Evolutionary conservation across 345 rosid species (phyloP).

Genomic region (Citrus australasica): DNA sequence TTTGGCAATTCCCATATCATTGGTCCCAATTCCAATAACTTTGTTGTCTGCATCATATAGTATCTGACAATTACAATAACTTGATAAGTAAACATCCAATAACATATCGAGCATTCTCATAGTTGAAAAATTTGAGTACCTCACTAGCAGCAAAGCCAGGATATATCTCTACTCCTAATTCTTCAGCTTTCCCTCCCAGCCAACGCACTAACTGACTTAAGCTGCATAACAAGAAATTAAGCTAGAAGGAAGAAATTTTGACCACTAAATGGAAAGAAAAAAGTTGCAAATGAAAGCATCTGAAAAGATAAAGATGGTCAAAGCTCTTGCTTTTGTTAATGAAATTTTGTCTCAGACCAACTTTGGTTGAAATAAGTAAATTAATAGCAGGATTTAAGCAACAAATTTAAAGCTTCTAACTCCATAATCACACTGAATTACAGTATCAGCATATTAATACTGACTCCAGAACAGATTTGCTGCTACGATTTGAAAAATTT

Average conservation of each 20-base stretch:
- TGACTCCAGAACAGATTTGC: not conserved
- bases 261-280: not conserved
- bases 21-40: slow-evolving; percentile 84
- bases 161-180: slow-evolving; percentile 90
- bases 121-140: slow-evolving; percentile 37
- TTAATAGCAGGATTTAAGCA: not conserved
- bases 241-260: not conserved
- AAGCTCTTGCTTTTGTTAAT: not conserved
- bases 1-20: slow-evolving; percentile 96
- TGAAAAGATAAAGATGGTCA: not conserved
- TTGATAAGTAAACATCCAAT: slow-evolving; percentile 14
- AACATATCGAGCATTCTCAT: not conserved
- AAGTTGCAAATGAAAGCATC: not conserved
- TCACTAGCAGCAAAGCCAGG: slow-evolving; percentile 96
- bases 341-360: not conserved
- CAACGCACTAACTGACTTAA: slow-evolving; percentile 85
- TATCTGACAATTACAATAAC: slow-evolving; percentile 46
- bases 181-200: slow-evolving; percentile 94
- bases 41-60: slow-evolving; percentile 56
- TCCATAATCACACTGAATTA: not conserved
- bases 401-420: not conserved
- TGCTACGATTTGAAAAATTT: not conserved
- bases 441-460: not conserved
- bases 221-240: slow-evolving; percentile 36
- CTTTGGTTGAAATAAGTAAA: not conserved